Conservation (phyloP, 257 asterid genomes). For the Linaria vulgaris region DNA sequence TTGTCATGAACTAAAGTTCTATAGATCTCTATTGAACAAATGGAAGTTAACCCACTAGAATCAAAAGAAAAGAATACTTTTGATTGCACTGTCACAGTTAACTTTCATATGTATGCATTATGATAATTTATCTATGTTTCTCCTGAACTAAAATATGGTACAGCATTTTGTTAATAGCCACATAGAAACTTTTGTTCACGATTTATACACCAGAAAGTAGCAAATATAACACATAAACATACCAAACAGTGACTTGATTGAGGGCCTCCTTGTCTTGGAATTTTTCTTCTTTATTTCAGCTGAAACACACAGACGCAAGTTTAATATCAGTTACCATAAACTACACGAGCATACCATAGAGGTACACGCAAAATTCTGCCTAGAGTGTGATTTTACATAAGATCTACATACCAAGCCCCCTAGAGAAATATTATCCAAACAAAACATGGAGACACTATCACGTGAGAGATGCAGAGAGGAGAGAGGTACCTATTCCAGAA, state of each 20-base stretch:
- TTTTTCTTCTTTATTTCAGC: constrained; percentile 94
- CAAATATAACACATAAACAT: constrained; percentile 27
- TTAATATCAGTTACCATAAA: constrained; percentile 21
- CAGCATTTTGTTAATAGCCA: no score
- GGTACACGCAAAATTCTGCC: neutral
- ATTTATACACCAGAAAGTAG: neutral
- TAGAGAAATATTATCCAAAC: neutral
- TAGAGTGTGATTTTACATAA: neutral
- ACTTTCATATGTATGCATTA: no score
- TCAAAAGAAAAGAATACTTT: no score
- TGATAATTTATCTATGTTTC: no score
- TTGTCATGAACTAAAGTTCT: no score
- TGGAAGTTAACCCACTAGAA: no score
- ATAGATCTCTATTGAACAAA: no score
- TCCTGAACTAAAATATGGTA: no score
- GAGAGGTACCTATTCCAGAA: constrained; percentile 79
- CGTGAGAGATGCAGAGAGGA: constrained; percentile 22
- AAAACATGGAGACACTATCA: neutral
- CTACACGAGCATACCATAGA: constrained; percentile 10
- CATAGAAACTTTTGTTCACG: neutral
- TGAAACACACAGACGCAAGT: constrained; percentile 33
- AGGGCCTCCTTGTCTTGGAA: constrained; percentile 72
- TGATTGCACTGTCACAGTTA: no score
- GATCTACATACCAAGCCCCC: no score
- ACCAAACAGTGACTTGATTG: constrained; percentile 90